Evolutionary conservation across 306 rosid species (phyloP).

Genomic region (Trifolium repens): DNA sequence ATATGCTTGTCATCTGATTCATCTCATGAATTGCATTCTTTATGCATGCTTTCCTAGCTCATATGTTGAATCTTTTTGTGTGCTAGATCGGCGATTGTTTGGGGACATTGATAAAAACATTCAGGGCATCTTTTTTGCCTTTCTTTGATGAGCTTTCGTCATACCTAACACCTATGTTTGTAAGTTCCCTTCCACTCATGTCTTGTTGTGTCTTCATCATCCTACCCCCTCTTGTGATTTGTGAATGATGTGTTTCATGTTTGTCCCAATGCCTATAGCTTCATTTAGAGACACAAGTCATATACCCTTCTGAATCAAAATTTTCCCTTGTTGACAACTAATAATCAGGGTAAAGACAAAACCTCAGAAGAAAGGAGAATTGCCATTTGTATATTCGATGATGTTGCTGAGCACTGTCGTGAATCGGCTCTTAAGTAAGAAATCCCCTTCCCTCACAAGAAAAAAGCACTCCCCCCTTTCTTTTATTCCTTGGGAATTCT

Average conservation of each 20-base stretch:
- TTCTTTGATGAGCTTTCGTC: slow-evolving; percentile 90
- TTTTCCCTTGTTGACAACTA: slow-evolving; percentile 27
- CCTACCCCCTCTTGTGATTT: slow-evolving; percentile 7
- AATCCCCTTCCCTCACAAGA: slow-evolving; percentile 9
- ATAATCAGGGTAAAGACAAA: slow-evolving; percentile 87
- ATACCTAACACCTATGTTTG: slow-evolving; percentile 95
- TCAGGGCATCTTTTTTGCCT: slow-evolving; percentile 88
- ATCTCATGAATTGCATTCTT: slow-evolving; percentile 23
- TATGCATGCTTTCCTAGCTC: slow-evolving; percentile 19
- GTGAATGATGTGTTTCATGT: not conserved
- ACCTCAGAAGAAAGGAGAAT: slow-evolving; percentile 96
- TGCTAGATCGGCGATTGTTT: slow-evolving; percentile 90
- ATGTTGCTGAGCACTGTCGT: slow-evolving; percentile 92
- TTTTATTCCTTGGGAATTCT: slow-evolving; percentile 15
- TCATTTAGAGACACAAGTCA: not conserved
- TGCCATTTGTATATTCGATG: slow-evolving; percentile 93
- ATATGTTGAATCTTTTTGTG: slow-evolving; percentile 34
- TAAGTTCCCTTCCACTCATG: slow-evolving; percentile 50
- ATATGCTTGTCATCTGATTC: slow-evolving; percentile 19
- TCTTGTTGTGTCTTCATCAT: not conserved
- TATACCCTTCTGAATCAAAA: not conserved
- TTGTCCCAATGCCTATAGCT: slow-evolving; percentile 12
- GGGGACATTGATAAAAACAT: slow-evolving; percentile 93
- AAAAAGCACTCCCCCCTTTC: not conserved
- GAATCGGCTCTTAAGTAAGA: slow-evolving; percentile 91